Percentiles rank a stretch among this genome's conserved stretches.
Evolutionary conservation across 768 basidiomycete species (phyloP).

Genomic region (Mycena venus): DNA sequence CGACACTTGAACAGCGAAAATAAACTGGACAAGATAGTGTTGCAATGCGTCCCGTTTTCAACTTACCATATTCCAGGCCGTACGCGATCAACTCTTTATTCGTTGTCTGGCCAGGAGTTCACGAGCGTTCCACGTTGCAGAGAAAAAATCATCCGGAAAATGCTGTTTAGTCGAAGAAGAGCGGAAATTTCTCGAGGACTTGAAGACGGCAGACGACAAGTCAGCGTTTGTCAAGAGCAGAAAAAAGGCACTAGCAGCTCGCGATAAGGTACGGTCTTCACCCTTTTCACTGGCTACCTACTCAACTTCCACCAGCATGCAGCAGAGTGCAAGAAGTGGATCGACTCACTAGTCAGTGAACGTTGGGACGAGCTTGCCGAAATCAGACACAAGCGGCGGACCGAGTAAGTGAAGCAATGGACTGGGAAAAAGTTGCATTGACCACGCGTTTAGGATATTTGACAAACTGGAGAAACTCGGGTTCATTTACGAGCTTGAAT

Average conservation of each 20-base stretch:
- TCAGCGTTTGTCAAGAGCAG: conserved; percentile 31
- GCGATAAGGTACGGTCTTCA: conserved; percentile 15
- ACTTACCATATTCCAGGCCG: conserved; percentile 23
- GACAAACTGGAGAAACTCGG: conserved; percentile 34
- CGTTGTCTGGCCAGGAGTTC: not conserved
- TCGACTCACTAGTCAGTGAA: conserved; percentile 22
- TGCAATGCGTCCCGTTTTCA: conserved; percentile 39
- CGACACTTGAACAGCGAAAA: conserved; percentile 23
- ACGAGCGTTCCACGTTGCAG: not conserved
- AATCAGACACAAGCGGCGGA: conserved; percentile 24
- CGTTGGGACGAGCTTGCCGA: conserved; percentile 21
- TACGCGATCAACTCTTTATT: not conserved
- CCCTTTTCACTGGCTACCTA: not conserved
- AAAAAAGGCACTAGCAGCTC: conserved; percentile 22
- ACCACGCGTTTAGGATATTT: conserved; percentile 8
- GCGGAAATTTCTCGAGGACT: conserved; percentile 35
- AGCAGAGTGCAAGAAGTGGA: conserved; percentile 18
- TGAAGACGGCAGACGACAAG: conserved; percentile 19
- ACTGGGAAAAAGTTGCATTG: not conserved
- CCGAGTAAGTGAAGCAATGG: conserved; percentile 26
- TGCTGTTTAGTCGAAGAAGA: conserved; percentile 34
- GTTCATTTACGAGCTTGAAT: conserved; percentile 27
- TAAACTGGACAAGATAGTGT: conserved; percentile 33
- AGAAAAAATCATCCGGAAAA: conserved; percentile 12
- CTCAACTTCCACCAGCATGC: conserved; percentile 8